Evolutionary conservation across 306 rosid genomes (phyloP).

Genomic region (Casuarina glauca): DNA sequence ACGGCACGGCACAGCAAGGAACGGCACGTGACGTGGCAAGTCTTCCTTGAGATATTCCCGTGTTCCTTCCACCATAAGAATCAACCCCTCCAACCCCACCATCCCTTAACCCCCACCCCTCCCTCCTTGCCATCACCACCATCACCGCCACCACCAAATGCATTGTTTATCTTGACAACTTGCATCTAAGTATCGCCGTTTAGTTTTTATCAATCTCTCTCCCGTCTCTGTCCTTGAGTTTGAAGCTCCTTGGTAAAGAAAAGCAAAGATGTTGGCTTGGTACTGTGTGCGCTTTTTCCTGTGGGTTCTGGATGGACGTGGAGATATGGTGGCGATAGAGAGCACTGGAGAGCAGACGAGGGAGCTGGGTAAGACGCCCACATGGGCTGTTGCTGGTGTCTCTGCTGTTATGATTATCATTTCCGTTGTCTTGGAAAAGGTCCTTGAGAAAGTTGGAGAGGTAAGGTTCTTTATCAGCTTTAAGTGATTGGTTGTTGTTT

Average conservation of each 20-base stretch:
- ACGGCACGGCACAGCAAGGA: too few species aligned
- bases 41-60: too few species aligned
- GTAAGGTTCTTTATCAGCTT: constrained; percentile 32
- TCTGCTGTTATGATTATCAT: constrained; percentile 72
- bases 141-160: too few species aligned
- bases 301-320: constrained; percentile 23
- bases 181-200: background rate
- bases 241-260: constrained; percentile 18
- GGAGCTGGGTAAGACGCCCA: constrained; percentile 77
- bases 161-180: background rate
- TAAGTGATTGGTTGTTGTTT: background rate
- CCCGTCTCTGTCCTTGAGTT: background rate
- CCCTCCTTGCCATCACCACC: too few species aligned
- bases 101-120: too few species aligned
- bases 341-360: constrained; percentile 28
- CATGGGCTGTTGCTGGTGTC: constrained; percentile 92
- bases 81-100: too few species aligned
- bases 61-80: too few species aligned
- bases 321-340: constrained; percentile 55
- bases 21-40: too few species aligned
- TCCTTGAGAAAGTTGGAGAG: constrained; percentile 74
- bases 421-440: constrained; percentile 65
- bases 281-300: constrained; percentile 11
- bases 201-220: background rate
- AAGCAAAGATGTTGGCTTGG: background rate